Percentiles rank a stretch among this genome's conserved stretches.
These are phyloP conservation scores for Alternaria gaisen DNA, from an alignment of 2,329 filamentous ascomycete species.

Conservation along the genomic window DNA sequence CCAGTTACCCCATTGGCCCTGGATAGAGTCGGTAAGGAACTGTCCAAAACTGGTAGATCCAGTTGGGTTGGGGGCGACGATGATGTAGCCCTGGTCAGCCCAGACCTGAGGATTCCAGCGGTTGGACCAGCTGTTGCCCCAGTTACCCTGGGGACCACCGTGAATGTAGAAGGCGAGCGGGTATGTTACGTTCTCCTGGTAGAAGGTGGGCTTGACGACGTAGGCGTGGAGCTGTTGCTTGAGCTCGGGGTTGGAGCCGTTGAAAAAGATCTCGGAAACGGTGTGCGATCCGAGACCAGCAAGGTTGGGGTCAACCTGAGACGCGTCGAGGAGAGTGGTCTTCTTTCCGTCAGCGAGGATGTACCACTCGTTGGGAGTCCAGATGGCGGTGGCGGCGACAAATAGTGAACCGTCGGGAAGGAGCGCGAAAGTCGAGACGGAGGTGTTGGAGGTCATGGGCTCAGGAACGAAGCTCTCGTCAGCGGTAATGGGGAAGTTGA, in stretches of 20 bases:
- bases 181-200: conserved; percentile 75
- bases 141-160: conserved; percentile 81
- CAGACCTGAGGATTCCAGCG: conserved; percentile 87
- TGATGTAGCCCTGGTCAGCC: conserved; percentile 86
- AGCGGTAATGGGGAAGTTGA: conserved; percentile 69
- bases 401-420: conserved; percentile 66
- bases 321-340: conserved; percentile 64
- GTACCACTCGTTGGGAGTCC: conserved; percentile 48
- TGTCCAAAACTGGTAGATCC: conserved; percentile 88
- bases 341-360: conserved; percentile 44
- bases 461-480: conserved; percentile 56
- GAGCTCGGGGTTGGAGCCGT: conserved; percentile 64
- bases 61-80: conserved; percentile 82
- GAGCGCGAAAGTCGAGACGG: conserved; percentile 58
- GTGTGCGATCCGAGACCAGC: conserved; percentile 71
- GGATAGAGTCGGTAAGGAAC: conserved; percentile 77
- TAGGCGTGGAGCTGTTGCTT: conserved; percentile 72
- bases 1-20: conserved; percentile 82
- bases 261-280: conserved; percentile 75
- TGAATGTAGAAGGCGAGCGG: conserved; percentile 82
- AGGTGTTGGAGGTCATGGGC: conserved; percentile 55
- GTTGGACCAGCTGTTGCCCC: conserved; percentile 78
- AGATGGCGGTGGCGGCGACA: conserved; percentile 42
- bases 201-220: conserved; percentile 70
- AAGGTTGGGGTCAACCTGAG: conserved; percentile 68